Base-by-base conservation (phyloP, 345 rosid genomes). In the Jatropha curcas region DNA sequence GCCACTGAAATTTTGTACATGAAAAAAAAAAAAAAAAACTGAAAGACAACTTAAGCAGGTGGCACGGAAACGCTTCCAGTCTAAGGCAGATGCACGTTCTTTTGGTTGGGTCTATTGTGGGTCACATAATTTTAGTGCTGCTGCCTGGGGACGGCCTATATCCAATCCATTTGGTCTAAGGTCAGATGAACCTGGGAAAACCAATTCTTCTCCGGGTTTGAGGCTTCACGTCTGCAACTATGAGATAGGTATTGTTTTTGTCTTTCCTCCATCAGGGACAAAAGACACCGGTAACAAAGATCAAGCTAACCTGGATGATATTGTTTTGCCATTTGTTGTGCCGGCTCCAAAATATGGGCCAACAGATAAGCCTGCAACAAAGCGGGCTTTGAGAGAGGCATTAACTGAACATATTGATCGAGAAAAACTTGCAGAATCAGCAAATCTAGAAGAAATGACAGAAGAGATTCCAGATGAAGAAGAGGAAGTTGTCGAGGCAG, bases 81-180 rank as follows among this genome's bases (percentile, higher is more conserved):
- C 93, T 31, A 71, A 59, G 75, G 71, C 73, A 50, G 80, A 77
- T 55, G 73, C 82, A 73, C 77, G 88, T 76, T 85, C 96, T 5
- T 83, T 68, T 71, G 98, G 98, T 50, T 94, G 97, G 97, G 90
- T 92, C 73, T 94, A 94, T 60, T 86, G 93, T 28, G 97, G 97
- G 43, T 94, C 98, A 30, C 98, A 92, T 82, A 94, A 92, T 76
- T 89, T 92, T 75, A 94, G 98, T 80, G 84, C 90, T 48, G 95
- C 97, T 76, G 97, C 98, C 20, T 94, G 98, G 97, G 98, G 98
- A 72, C 84, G 90, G 67, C 76, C 81, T 52, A 82, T 88, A 30
- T 82, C 87, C 55, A 78, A 74, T 68, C 80, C 85, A 64, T 53
- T 73, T 60, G 73, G 80, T 57, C 73, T 28, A 61, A 86, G 74